Evolutionary conservation across 176 grass and related monocot species (phyloP).

Genomic region (Cenchrus purpureus): DNA sequence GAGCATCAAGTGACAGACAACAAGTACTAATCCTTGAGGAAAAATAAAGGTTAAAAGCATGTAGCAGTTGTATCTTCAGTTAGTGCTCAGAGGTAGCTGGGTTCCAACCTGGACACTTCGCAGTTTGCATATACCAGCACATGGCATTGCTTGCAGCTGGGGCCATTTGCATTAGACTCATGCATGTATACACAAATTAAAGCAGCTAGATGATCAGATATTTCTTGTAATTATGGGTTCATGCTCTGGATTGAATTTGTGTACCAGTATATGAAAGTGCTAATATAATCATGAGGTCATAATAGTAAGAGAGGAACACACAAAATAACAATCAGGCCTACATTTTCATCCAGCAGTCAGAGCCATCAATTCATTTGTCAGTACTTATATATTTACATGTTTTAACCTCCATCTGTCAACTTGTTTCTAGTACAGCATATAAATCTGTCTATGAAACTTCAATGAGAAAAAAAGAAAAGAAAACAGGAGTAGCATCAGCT

Average conservation of each 20-base stretch:
- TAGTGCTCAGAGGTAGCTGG: slow-evolving; percentile 15
- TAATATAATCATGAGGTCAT: background rate
- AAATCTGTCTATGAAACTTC: background rate
- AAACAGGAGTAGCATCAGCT: no score
- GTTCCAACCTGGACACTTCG: background rate
- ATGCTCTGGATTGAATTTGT: background rate
- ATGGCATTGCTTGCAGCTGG: slow-evolving; percentile 11
- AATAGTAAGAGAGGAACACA: background rate
- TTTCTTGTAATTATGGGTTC: background rate
- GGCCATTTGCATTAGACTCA: background rate
- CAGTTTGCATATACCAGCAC: background rate
- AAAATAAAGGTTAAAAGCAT: background rate
- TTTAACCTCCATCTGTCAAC: background rate
- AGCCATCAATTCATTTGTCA: background rate
- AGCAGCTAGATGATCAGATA: no score
- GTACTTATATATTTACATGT: background rate
- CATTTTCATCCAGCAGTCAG: background rate
- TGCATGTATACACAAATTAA: background rate
- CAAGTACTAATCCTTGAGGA: background rate
- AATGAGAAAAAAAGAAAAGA: background rate
- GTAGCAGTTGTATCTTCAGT: slow-evolving; percentile 14
- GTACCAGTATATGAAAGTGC: background rate
- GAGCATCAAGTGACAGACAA: slow-evolving; percentile 47
- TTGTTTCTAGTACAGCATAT: background rate
- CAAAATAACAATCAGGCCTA: background rate